These are phyloP conservation scores for Stenogyne calaminthoides DNA, from an alignment of 305 asterid genomes.

Conservation along the genomic window DNA sequence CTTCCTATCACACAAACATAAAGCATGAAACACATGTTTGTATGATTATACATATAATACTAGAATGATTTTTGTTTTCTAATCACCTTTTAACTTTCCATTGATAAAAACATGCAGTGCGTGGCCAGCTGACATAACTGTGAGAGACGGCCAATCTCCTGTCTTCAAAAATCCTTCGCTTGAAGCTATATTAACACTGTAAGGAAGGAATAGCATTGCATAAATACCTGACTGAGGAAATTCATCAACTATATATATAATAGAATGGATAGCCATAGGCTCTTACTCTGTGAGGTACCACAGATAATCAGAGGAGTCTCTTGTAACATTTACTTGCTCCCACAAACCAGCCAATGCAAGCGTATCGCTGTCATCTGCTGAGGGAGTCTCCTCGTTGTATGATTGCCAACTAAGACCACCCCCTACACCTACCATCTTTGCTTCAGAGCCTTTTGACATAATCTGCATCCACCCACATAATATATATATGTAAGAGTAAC, in stretches of 20 bases:
- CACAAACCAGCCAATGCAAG: conserved; percentile 53
- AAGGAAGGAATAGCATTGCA: background rate
- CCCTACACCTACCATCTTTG: conserved; percentile 59
- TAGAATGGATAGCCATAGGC: conserved; percentile 19
- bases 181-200: conserved; percentile 71
- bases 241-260: background rate
- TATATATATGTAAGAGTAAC: no score
- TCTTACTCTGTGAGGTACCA: conserved; percentile 95
- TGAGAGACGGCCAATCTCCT: conserved; percentile 61
- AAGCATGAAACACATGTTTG: conserved; percentile 1
- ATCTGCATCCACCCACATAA: conserved; percentile 49
- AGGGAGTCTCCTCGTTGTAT: conserved; percentile 68
- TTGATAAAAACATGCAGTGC: conserved; percentile 83
- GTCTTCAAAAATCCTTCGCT: conserved; percentile 71
- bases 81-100: conserved; percentile 68
- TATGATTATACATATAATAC: background rate
- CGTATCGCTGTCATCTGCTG: conserved; percentile 62
- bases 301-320: conserved; percentile 86
- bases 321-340: conserved; percentile 78
- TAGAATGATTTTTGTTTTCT: background rate
- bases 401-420: conserved; percentile 72
- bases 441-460: conserved; percentile 47
- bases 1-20: conserved; percentile 52
- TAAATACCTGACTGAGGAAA: conserved; percentile 3
- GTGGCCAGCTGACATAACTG: conserved; percentile 91